Percentiles rank a stretch among this genome's conserved stretches.
Conservation (phyloP, 768 basidiomycete species). For the Mycena belliarum region DNA sequence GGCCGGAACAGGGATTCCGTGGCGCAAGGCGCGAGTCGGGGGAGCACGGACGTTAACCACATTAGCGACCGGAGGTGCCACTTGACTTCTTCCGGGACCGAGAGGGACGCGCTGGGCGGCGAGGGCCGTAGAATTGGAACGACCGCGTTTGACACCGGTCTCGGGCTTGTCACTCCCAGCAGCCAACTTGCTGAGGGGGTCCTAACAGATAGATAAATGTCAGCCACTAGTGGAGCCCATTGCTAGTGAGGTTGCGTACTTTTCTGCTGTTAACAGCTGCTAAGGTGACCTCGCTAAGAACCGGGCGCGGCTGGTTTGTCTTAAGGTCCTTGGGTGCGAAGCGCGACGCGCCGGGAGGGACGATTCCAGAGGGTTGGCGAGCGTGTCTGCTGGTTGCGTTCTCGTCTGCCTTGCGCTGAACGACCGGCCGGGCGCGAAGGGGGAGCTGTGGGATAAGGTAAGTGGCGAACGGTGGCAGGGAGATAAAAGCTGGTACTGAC, state of each 20-base stretch:
- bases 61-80: constrained; percentile 44
- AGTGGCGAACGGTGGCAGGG: constrained; percentile 6
- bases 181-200: constrained; percentile 46
- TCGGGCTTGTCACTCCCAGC: constrained; percentile 72
- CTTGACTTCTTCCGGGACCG: constrained; percentile 55
- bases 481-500: constrained; percentile 39
- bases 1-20: constrained; percentile 22
- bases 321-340: constrained; percentile 56
- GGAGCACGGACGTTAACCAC: constrained; percentile 38
- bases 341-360: constrained; percentile 49
- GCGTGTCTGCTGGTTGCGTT: constrained; percentile 70
- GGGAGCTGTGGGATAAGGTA: constrained; percentile 49
- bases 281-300: constrained; percentile 80
- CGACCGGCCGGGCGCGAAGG: constrained; percentile 60
- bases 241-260: constrained; percentile 39
- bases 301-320: constrained; percentile 63
- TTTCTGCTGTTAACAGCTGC: constrained; percentile 78
- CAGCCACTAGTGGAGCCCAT: constrained; percentile 12
- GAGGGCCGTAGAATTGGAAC: constrained; percentile 64
- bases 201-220: constrained; percentile 35
- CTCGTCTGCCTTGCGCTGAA: constrained; percentile 76
- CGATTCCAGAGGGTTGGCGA: constrained; percentile 59
- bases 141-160: constrained; percentile 60
- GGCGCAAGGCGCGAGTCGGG: constrained; percentile 21
- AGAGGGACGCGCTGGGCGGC: constrained; percentile 70